These are phyloP conservation scores for Penicillium diatomitis DNA, from an alignment of 495 filamentous ascomycete genomes.

Conservation along the genomic window DNA sequence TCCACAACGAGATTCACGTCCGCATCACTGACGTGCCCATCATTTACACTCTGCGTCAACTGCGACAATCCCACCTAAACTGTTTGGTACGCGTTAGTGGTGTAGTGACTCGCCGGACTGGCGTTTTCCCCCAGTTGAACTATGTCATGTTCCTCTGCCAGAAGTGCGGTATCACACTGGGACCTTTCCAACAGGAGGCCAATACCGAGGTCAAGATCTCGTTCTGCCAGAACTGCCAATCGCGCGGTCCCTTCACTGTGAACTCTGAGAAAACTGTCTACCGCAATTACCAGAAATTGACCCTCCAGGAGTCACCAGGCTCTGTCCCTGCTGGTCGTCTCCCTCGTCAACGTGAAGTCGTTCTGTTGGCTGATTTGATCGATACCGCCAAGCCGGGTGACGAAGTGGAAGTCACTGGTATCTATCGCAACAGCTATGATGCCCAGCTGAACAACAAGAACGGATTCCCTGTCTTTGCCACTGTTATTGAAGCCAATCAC, in stretches of 20 bases:
- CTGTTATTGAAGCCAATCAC: slow-evolving; percentile 94
- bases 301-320: slow-evolving; percentile 93
- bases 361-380: slow-evolving; percentile 95
- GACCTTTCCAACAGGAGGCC: slow-evolving; percentile 95
- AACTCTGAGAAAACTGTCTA: slow-evolving; percentile 99
- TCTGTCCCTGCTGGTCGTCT: slow-evolving; percentile 95
- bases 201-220: slow-evolving; percentile 92
- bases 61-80: slow-evolving; percentile 95
- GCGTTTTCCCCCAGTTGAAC: slow-evolving; percentile 96
- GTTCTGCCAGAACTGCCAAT: slow-evolving; percentile 97
- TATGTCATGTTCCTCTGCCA: slow-evolving; percentile 95
- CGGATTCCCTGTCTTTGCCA: slow-evolving; percentile 97
- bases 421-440: slow-evolving; percentile 98
- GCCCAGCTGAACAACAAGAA: slow-evolving; percentile 98
- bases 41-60: slow-evolving; percentile 90
- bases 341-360: slow-evolving; percentile 88
- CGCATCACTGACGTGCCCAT: slow-evolving; percentile 92
- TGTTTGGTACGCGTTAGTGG: slow-evolving; percentile 90
- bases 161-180: slow-evolving; percentile 86
- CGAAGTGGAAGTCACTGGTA: slow-evolving; percentile 92
- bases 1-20: slow-evolving; percentile 96
- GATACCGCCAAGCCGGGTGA: slow-evolving; percentile 96
- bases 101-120: slow-evolving; percentile 91
- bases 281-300: slow-evolving; percentile 97
- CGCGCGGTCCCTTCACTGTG: slow-evolving; percentile 86